Conservation (phyloP, 2,329 filamentous ascomycete genomes). For the Talaromyces atroroseus region DNA sequence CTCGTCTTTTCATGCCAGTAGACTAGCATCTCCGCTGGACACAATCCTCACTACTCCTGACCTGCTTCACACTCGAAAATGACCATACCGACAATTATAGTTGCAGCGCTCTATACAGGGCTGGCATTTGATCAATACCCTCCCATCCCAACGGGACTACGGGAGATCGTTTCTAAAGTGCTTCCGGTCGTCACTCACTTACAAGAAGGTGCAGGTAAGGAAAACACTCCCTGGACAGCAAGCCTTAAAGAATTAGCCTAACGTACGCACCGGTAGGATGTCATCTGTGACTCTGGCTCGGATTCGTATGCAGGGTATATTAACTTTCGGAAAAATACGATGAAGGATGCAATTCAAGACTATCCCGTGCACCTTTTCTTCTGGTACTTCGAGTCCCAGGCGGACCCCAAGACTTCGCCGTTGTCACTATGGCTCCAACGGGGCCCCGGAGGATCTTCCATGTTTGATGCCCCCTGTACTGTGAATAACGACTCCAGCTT, state of each 20-base stretch:
- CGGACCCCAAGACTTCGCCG: constrained; percentile 36
- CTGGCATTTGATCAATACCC: neutral
- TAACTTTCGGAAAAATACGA: constrained; percentile 2
- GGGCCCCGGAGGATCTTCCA: constrained; percentile 41
- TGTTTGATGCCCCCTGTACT: constrained; percentile 39
- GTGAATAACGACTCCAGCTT: constrained; percentile 38
- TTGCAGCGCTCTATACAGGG: neutral
- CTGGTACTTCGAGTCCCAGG: constrained; percentile 4
- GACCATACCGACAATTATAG: neutral
- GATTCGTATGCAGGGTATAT: constrained; percentile 2
- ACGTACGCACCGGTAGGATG: neutral
- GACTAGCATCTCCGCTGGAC: neutral
- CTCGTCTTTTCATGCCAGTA: neutral
- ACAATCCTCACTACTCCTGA: neutral
- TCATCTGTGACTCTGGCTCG: neutral
- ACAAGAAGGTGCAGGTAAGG: neutral
- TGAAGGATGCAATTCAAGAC: neutral
- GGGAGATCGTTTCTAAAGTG: neutral
- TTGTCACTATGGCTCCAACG: constrained; percentile 44
- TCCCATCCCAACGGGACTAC: neutral
- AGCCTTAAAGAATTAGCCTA: neutral
- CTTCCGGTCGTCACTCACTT: constrained; percentile 1
- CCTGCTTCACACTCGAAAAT: neutral
- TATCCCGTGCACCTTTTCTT: constrained; percentile 2
- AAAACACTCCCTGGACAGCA: neutral